Conservation (phyloP, 768 basidiomycete species). For the Lyophyllum atratum region DNA sequence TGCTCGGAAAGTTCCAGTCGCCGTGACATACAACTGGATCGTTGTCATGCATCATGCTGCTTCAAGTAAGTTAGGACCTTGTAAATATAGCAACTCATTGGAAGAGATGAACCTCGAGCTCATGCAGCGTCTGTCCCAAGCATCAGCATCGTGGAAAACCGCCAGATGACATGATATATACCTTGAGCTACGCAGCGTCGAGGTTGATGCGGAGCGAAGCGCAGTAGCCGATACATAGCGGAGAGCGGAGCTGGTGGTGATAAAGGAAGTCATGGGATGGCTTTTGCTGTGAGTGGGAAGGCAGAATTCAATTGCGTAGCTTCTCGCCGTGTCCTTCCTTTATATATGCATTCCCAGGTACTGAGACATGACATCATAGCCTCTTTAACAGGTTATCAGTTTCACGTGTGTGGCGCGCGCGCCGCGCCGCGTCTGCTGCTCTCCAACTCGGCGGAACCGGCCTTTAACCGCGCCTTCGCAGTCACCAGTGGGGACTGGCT, state of each 20-base stretch:
- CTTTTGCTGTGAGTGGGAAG: neutral
- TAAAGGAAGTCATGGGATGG: slow-evolving; percentile 12
- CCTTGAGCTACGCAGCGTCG: slow-evolving; percentile 25
- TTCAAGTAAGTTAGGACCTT: slow-evolving; percentile 13
- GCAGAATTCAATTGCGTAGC: neutral
- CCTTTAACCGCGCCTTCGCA: no score
- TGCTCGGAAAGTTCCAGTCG: neutral
- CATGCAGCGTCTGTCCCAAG: slow-evolving; percentile 19
- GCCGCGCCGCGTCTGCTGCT: no score
- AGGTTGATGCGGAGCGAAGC: slow-evolving; percentile 3
- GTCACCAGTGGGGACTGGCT: no score
- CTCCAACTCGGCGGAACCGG: no score
- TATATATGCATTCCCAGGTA: slow-evolving; percentile 10
- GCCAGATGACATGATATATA: slow-evolving; percentile 8
- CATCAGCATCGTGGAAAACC: slow-evolving; percentile 2
- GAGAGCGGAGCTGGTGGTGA: slow-evolving; percentile 1
- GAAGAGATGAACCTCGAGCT: slow-evolving; percentile 26
- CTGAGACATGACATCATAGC: slow-evolving; percentile 20
- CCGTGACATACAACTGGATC: slow-evolving; percentile 45
- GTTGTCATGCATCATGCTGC: slow-evolving; percentile 61
- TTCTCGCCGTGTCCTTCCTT: neutral
- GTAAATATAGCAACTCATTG: neutral
- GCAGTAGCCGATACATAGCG: slow-evolving; percentile 2
- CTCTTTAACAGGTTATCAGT: neutral
- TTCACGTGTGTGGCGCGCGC: neutral